These are phyloP conservation scores for Fusarium abutilonis DNA, from an alignment of 2,329 filamentous ascomycete species.

Conservation along the genomic window DNA sequence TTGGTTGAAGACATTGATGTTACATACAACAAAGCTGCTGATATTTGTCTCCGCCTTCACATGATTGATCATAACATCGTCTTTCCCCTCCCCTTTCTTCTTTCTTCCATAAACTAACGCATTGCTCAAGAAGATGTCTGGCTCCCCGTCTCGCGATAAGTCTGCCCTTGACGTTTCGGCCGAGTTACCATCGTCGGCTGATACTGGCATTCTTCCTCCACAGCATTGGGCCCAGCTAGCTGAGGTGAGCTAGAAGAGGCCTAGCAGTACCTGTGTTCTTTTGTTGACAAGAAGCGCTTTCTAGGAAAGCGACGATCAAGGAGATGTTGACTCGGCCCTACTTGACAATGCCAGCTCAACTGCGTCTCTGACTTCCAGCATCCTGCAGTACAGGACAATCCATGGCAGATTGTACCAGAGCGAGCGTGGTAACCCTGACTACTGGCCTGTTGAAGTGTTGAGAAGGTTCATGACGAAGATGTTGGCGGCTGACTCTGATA, in stretches of 20 bases:
- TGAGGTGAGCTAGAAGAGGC: fast-evolving
- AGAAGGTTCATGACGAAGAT: fast-evolving
- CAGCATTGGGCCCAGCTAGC: neutral
- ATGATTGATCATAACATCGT: neutral
- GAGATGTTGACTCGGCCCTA: neutral
- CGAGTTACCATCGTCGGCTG: too few species aligned
- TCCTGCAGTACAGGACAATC: neutral
- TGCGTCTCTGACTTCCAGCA: neutral
- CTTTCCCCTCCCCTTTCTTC: neutral
- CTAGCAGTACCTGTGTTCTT: fast-evolving
- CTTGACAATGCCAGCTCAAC: neutral
- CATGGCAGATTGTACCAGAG: conserved; percentile 2
- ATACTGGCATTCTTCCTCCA: neutral
- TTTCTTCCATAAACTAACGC: too few species aligned
- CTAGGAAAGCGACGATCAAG: neutral
- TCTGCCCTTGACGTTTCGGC: neutral
- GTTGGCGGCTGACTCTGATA: neutral
- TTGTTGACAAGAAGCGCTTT: fast-evolving
- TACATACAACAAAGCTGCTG: too few species aligned
- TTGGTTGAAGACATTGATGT: too few species aligned
- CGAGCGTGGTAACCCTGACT: neutral
- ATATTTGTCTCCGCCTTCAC: too few species aligned
- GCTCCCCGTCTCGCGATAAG: neutral
- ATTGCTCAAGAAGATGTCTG: neutral
- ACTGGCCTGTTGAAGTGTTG: neutral